Conservation (phyloP, 225 moss, liverwort and hornwort genomes). For the Pseudoscleropodium purum region DNA sequence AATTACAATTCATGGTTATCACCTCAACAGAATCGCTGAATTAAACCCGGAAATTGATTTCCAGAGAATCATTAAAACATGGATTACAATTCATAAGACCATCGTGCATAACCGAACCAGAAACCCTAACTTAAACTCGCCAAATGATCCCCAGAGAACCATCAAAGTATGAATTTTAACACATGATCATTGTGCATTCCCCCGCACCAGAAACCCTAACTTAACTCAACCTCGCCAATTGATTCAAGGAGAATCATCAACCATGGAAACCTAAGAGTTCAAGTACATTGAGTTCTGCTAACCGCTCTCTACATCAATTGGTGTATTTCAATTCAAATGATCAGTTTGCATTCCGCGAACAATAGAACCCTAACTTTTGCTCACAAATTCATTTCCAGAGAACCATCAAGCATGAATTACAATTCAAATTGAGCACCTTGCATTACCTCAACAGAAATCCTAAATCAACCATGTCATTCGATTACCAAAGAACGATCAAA, state of each 20-base stretch:
- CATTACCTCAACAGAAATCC: not conserved
- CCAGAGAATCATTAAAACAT: not conserved
- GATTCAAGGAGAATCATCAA: not conserved
- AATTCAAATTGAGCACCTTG: not conserved
- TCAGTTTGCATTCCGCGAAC: too few species aligned
- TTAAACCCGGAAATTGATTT: too few species aligned
- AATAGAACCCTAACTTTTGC: not conserved
- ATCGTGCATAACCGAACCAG: not conserved
- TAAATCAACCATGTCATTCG: not conserved
- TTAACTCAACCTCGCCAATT: too few species aligned
- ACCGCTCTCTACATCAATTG: not conserved
- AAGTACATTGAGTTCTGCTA: too few species aligned
- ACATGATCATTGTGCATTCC: not conserved
- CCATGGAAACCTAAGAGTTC: not conserved
- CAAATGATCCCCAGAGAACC: not conserved
- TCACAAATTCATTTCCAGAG: not conserved
- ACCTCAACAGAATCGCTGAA: not conserved
- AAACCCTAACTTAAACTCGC: not conserved
- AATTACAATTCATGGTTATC: too few species aligned
- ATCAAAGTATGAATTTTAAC: not conserved
- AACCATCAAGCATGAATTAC: too few species aligned
- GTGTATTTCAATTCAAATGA: not conserved
- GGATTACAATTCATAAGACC: not conserved
- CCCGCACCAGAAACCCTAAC: not conserved
- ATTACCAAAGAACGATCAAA: not conserved